A percentile compares a stretch with the other conserved stretches of the same genome.
Evolutionary conservation across 2,329 filamentous ascomycete genomes (phyloP).

Genomic region (Exophiala alcalophila): DNA sequence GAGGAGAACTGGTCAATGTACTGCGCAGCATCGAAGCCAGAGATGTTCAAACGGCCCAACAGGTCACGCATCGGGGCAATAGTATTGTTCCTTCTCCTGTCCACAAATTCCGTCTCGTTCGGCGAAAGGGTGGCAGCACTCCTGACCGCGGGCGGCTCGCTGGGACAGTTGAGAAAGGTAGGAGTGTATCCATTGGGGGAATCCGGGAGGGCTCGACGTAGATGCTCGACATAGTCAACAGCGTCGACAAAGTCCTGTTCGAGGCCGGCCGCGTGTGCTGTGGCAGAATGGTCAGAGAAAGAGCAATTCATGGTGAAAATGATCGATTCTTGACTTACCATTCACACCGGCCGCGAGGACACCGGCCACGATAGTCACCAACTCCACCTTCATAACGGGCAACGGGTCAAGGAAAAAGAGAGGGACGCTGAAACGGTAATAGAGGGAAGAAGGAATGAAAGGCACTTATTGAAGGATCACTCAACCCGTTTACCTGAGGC

Average conservation of each 20-base stretch:
- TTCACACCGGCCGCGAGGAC: conserved; percentile 4
- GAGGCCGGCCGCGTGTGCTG: conserved; percentile 15
- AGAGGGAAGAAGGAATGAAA: background rate
- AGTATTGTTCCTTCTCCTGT: conserved; percentile 68
- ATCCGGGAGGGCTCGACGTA: conserved; percentile 50
- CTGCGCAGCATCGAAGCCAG: conserved; percentile 68
- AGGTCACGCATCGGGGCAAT: conserved; percentile 72
- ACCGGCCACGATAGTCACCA: conserved; percentile 8
- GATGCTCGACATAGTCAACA: conserved; percentile 5
- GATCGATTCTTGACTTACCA: conserved; percentile 15
- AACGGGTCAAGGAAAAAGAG: background rate
- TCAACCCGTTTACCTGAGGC: no score
- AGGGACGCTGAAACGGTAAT: no score
- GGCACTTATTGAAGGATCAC: conserved; percentile 3
- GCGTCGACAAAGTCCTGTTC: conserved; percentile 15
- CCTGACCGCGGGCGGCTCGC: conserved; percentile 66
- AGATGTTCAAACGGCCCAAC: conserved; percentile 68
- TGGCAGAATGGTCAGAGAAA: no score
- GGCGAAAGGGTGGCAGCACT: conserved; percentile 60
- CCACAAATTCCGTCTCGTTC: conserved; percentile 72
- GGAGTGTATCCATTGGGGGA: conserved; percentile 71
- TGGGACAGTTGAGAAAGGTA: conserved; percentile 64
- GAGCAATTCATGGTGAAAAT: no score
- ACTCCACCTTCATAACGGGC: conserved; percentile 14
- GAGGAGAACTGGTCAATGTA: conserved; percentile 64